Evolutionary conservation across 108 stramenopile genomes (phyloP).

Genomic region (Skeletonema grethae): DNA sequence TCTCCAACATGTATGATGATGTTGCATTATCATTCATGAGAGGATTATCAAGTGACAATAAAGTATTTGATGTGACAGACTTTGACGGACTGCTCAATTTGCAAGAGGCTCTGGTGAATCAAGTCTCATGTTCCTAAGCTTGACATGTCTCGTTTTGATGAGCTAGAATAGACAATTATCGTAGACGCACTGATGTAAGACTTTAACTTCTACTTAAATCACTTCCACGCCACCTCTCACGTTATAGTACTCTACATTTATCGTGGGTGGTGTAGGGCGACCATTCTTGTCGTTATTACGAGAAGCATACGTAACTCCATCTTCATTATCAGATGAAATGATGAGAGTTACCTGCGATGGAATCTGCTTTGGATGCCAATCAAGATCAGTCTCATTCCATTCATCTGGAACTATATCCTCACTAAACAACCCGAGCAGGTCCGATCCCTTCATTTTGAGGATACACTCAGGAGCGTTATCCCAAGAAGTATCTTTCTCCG

Average conservation of each 20-base stretch:
- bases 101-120: slow-evolving; percentile 30
- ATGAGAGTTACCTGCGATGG: neutral
- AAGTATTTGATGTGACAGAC: slow-evolving; percentile 41
- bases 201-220: neutral
- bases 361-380: neutral
- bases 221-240: neutral
- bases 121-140: slow-evolving; percentile 39
- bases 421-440: neutral
- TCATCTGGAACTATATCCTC: neutral
- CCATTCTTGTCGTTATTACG: neutral
- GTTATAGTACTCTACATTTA: neutral
- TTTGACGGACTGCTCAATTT: slow-evolving; percentile 31
- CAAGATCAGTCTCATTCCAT: neutral
- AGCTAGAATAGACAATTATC: neutral
- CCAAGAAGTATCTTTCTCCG: neutral
- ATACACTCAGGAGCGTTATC: neutral
- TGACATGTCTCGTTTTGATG: neutral
- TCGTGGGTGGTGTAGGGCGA: neutral
- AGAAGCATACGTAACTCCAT: neutral
- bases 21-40: slow-evolving; percentile 21
- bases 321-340: neutral
- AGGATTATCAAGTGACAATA: slow-evolving; percentile 19
- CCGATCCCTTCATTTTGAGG: neutral
- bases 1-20: slow-evolving; percentile 8
- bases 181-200: neutral